Evolutionary conservation across 495 filamentous ascomycete species (phyloP).

Genomic region (Annulohypoxylon maeteangense): DNA sequence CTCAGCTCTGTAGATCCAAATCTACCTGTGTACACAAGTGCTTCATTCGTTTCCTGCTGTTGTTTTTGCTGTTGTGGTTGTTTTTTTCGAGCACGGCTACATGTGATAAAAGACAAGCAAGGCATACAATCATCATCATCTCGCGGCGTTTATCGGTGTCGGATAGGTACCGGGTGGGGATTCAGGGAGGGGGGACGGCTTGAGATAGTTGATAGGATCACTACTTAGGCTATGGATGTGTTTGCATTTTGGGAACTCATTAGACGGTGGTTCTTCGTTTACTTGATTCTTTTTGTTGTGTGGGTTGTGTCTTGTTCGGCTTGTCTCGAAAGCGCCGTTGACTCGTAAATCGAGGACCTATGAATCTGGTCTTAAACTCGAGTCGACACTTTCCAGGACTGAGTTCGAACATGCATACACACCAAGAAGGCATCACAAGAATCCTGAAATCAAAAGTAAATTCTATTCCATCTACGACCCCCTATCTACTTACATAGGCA

Average conservation of each 20-base stretch:
- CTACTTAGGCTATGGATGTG: slow-evolving; percentile 13
- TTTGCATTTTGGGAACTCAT: slow-evolving; percentile 22
- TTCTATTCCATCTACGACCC: neutral
- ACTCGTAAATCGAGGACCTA: neutral
- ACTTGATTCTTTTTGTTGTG: neutral
- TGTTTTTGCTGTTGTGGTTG: no score
- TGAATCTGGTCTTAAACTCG: neutral
- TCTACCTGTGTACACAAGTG: slow-evolving; percentile 21
- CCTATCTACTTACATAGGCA: neutral
- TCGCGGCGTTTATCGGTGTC: slow-evolving; percentile 40
- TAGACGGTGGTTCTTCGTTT: slow-evolving; percentile 1
- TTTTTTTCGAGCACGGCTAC: slow-evolving; percentile 12
- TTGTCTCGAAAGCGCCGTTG: neutral
- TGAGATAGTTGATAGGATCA: slow-evolving; percentile 7
- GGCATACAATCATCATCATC: slow-evolving; percentile 31
- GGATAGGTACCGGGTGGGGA: slow-evolving; percentile 28
- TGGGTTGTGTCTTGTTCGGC: neutral
- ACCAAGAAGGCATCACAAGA: neutral
- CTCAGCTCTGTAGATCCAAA: neutral
- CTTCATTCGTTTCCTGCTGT: slow-evolving; percentile 18
- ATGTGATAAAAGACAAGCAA: slow-evolving; percentile 23
- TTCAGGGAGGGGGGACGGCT: neutral
- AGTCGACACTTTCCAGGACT: neutral
- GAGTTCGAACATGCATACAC: neutral
- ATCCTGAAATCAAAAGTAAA: neutral